phyloP scores from a whole-genome alignment of 2,329 filamentous ascomycete genomes.

The Fusarium succisae region DNA sequence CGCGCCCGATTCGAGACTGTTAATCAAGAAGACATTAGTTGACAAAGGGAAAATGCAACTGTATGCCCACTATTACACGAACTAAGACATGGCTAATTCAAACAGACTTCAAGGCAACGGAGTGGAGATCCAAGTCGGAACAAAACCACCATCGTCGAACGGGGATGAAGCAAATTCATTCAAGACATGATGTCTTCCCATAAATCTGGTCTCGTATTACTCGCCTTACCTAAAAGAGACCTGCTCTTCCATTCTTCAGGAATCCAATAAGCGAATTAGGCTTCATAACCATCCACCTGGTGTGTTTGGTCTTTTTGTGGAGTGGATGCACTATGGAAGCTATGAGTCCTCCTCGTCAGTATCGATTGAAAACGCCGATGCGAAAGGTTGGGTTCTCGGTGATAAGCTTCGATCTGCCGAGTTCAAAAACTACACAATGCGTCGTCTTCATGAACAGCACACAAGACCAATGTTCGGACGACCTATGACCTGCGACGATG shows the following conservation, averaged over 20 bases:
- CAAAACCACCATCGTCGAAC: not conserved
- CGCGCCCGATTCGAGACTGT: no score
- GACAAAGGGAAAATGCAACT: not conserved
- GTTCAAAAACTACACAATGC: not conserved
- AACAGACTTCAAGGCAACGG: not conserved
- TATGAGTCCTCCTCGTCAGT: accelerated
- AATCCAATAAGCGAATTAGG: not conserved
- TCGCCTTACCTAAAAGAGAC: not conserved
- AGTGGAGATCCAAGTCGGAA: not conserved
- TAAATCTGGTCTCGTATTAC: not conserved
- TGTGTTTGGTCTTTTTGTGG: not conserved
- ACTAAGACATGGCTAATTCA: not conserved
- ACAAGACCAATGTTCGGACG: not conserved
- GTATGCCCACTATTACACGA: not conserved
- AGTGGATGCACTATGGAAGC: not conserved
- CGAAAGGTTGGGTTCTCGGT: not conserved
- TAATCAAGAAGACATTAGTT: accelerated
- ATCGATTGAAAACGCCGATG: not conserved
- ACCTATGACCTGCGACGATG: not conserved
- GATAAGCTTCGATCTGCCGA: not conserved
- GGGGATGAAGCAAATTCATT: not conserved
- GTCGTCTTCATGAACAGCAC: not conserved
- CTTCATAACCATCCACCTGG: not conserved
- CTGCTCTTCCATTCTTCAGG: not conserved
- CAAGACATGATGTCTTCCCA: not conserved